Base-by-base conservation (phyloP, 1,284 basidiomycete species). In the Microbotryum intermedium region DNA sequence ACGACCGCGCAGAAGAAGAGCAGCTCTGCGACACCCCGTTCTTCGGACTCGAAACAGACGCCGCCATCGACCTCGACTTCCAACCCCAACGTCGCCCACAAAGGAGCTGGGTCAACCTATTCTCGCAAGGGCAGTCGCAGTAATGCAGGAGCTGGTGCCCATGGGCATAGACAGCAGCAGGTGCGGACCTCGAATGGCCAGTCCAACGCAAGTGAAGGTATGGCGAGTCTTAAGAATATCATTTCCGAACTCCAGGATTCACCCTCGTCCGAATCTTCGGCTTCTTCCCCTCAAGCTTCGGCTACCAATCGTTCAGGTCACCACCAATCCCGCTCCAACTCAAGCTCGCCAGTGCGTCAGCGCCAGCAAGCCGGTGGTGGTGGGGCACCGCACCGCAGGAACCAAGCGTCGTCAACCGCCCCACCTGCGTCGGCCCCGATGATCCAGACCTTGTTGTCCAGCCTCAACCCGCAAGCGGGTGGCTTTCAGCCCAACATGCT, bases 381-480 rank as follows among this genome's bases (percentile, higher is more conserved):
- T 2, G 29, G 23, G 45, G 29, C 29, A 13, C 8, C 21, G 23
- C 58, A 58, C 43, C 63, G 63, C 50, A 61, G 59, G 58, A 59
- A 50, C 50, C 34, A 39, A 39, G 25, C 57, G 7, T 59, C 57
- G 6, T 45, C 44, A 8, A 8, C n/a, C 10, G 6, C 48, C 23
- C 28, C 42, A 5, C 50, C 57, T 18, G 10, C 57, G 26, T n/a
- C 34, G 8, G 50, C 50, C 29, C 47, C n/a, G 57, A 56, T 26
- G 57, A 56, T 13, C 53, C 57, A 4, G 51, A 52, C 16, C 26
- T 21, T n/a, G 46, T 11, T 11, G 20, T 68, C 68, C 30, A 64
- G 59, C 1, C 66, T 73, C 43, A 73, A 73, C 62, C 72, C 72
- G 21, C 67, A 64, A 34, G 72, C 72, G 4, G 71, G 72, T 50